Conservation (phyloP, 352 stramenopile species). For the Globisporangium okanoganense region DNA sequence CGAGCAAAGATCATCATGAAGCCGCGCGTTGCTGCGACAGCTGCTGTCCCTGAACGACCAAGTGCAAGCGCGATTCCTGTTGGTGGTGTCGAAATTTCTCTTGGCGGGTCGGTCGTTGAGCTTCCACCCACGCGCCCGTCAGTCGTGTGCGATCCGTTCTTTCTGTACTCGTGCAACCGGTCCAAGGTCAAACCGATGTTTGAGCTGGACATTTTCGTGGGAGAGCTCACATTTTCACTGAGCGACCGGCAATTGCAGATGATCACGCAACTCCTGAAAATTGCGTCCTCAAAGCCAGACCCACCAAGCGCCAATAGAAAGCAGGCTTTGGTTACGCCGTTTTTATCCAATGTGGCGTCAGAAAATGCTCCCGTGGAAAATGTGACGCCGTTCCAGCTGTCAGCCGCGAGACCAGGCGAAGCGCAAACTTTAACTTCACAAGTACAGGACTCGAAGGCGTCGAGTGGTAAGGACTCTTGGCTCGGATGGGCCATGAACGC, state of each 20-base stretch:
- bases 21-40: conserved; percentile 16
- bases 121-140: conserved; percentile 42
- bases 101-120: neutral
- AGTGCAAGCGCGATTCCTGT: conserved; percentile 8
- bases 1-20: conserved; percentile 53
- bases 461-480: conserved; percentile 34
- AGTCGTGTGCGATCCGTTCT: conserved; percentile 58
- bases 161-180: conserved; percentile 55
- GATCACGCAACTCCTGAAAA: conserved; percentile 63
- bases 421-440: neutral
- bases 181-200: conserved; percentile 38
- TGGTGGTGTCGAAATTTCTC: neutral
- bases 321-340: neutral
- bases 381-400: neutral
- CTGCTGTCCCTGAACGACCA: neutral
- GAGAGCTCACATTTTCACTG: conserved; percentile 68
- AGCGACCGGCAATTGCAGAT: conserved; percentile 82
- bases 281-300: conserved; percentile 28
- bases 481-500: conserved; percentile 70
- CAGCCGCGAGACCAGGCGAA: neutral
- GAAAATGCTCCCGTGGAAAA: neutral
- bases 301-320: conserved; percentile 10
- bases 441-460: neutral
- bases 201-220: conserved; percentile 70
- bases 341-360: neutral